These are phyloP conservation scores for Monosporascus cannonballus DNA, from an alignment of 2,329 filamentous ascomycete genomes.

Conservation along the genomic window DNA sequence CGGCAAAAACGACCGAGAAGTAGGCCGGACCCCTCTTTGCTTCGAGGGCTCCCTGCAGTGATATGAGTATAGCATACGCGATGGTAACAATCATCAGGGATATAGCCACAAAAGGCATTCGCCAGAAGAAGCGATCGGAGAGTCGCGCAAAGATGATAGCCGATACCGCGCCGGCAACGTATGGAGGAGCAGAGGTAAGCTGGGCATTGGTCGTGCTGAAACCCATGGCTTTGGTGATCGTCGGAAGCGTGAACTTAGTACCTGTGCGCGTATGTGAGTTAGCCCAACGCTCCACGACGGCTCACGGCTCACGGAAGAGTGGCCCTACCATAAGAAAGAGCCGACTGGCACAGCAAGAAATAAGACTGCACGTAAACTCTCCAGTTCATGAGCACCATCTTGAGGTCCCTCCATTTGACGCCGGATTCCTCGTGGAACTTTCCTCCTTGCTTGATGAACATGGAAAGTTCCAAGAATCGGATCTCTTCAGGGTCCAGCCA, in stretches of 20 bases:
- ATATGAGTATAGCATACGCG: conserved; percentile 54
- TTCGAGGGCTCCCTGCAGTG: conserved; percentile 44
- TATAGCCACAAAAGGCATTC: conserved; percentile 61
- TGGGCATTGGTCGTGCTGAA: conserved; percentile 31
- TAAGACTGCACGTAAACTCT: conserved; percentile 10
- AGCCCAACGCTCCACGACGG: background rate
- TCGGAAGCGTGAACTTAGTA: conserved; percentile 23
- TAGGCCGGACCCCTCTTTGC: conserved; percentile 51
- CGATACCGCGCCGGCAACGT: conserved; percentile 54
- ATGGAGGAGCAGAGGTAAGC: conserved; percentile 52
- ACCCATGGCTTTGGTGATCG: conserved; percentile 31
- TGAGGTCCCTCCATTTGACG: conserved; percentile 5
- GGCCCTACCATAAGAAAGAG: conserved; percentile 15
- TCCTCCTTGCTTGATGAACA: conserved; percentile 12
- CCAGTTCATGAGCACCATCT: conserved; percentile 7
- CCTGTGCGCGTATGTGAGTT: conserved; percentile 10
- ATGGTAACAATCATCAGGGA: conserved; percentile 53
- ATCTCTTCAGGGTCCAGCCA: background rate
- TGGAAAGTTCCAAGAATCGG: background rate
- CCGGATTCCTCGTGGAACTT: conserved; percentile 4
- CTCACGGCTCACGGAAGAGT: background rate
- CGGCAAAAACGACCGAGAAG: conserved; percentile 60
- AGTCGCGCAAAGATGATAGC: conserved; percentile 59
- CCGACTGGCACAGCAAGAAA: conserved; percentile 22
- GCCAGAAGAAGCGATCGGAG: conserved; percentile 58